These are phyloP conservation scores for Aegilops sharonensis DNA, from an alignment of 176 grass and related monocot species.

Conservation along the genomic window DNA sequence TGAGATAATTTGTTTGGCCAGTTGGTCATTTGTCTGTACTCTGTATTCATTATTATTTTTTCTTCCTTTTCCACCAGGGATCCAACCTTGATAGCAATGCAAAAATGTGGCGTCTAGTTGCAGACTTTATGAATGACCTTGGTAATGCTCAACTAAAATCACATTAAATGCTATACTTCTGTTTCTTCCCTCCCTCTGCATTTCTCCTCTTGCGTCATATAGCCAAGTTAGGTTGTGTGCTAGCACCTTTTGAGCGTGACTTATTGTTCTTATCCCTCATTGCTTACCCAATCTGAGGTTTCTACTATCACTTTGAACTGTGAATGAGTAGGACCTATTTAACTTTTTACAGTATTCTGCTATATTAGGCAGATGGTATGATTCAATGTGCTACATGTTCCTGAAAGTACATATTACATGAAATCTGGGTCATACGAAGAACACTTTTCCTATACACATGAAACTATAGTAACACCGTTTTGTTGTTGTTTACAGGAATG, in stretches of 20 bases:
- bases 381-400: background rate
- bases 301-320: background rate
- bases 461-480: background rate
- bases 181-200: background rate
- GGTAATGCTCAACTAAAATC: slow-evolving; percentile 54
- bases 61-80: slow-evolving; percentile 59
- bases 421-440: background rate
- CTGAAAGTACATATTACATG: slow-evolving; percentile 16
- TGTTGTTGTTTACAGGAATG: slow-evolving; percentile 70
- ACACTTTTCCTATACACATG: background rate
- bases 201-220: background rate
- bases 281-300: background rate
- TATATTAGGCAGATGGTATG: background rate
- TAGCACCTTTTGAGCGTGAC: slow-evolving; percentile 4
- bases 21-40: background rate
- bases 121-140: slow-evolving; percentile 99
- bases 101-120: slow-evolving; percentile 94
- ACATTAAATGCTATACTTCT: background rate
- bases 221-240: background rate
- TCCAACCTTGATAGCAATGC: slow-evolving; percentile 93
- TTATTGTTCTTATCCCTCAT: background rate
- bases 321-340: background rate
- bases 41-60: slow-evolving; percentile 36
- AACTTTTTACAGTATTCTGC: background rate
- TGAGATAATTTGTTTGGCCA: background rate